Evolutionary conservation across 495 filamentous ascomycete genomes (phyloP), one percentile per base, ranked within the genome.

Genomic region (Endocarpon pusillum): DNA sequence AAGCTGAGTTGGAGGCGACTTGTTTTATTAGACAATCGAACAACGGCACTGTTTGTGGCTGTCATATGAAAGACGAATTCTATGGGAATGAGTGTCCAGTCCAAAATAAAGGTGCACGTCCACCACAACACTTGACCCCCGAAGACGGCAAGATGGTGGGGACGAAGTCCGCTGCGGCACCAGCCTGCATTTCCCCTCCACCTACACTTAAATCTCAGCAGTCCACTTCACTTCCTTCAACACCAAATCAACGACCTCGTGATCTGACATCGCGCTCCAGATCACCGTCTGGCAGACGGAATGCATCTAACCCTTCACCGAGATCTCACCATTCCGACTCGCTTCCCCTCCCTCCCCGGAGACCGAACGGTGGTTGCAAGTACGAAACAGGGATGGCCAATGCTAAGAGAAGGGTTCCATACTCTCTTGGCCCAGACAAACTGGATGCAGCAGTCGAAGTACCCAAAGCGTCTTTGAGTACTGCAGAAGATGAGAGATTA

Each of bases 171-270:
- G 44, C 53, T 42, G 47, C 55, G 36, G 44, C 46, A 46, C 48
- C 59, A 33, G 23, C 49, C 24, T 52, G 57, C 47, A 40, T 49
- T 36, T 38, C 53, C 19, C 40, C 45, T 40, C 61, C 60, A 11
- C 63, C 61, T 32, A 51, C 54, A 26, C 52, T 66, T 34, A 52
- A 47, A n/a, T 60, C 71, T 10, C 62, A 76, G 22, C 84, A 91
- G 38, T 92, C 89, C 8, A 92, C 66, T 48, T 96, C 89, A 12
- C 75, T 97, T 15, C 89, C 89, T 0, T 92, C 89, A 3, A 97
- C 89, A 1, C 89, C 89, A 3, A 84, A 83, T 40, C 85, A 94
- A 49, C 76, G 81, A 51, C 67, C 84, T 43, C 73, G 83, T 42
- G 78, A 83, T 43, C 75, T 83, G 46, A 80, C 80, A 12, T 84